These are phyloP conservation scores for Torulaspora pretoriensis DNA, from an alignment of 1,139 yeast genomes.

Conservation along the genomic window DNA sequence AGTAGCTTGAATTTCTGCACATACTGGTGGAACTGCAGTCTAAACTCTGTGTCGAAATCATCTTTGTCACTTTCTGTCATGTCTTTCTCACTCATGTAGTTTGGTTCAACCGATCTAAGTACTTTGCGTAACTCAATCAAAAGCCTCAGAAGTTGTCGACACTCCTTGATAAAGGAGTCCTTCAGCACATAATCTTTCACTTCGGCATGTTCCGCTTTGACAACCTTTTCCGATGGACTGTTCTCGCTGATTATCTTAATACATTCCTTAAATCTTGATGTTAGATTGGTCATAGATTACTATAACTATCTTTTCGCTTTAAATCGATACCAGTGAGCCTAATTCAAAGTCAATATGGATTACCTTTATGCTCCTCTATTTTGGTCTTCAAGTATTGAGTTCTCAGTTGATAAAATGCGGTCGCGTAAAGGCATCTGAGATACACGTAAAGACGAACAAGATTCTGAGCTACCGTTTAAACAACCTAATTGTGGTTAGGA, in stretches of 20 bases:
- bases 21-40: constrained; percentile 48
- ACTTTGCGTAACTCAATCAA: constrained; percentile 42
- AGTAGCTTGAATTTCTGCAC: constrained; percentile 48
- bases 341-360: too few relatives aligned
- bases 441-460: constrained; percentile 1
- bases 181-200: constrained; percentile 31
- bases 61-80: constrained; percentile 48
- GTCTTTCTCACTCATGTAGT: constrained; percentile 41
- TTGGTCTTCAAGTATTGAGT: background rate
- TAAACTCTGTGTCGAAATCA: constrained; percentile 52
- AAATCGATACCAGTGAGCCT: background rate
- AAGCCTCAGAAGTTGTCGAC: constrained; percentile 44
- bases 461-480: background rate
- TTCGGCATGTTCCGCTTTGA: constrained; percentile 31
- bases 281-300: constrained; percentile 47
- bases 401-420: background rate
- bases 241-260: constrained; percentile 42
- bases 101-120: constrained; percentile 41
- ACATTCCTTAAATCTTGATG: constrained; percentile 49
- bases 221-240: constrained; percentile 12
- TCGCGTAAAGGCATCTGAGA: background rate
- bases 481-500: background rate
- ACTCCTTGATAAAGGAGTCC: constrained; percentile 54
- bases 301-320: background rate
- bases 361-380: background rate